Conservation (phyloP, 1,139 yeast species). For the Protomyces macrosporus region DNA sequence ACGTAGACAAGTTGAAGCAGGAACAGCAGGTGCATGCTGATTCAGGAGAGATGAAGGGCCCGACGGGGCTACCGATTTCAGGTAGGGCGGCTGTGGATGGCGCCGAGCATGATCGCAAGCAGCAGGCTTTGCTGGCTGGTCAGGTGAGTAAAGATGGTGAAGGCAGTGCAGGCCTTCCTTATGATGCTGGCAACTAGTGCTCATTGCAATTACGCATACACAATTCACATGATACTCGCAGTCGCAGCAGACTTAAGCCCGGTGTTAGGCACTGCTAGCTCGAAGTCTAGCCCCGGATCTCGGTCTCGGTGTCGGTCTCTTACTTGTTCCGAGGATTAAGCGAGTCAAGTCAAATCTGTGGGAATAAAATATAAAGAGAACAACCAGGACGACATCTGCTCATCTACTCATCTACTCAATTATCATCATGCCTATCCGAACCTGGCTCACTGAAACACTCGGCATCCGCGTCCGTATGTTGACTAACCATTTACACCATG, state of each 20-base stretch:
- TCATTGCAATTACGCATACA: too few relatives aligned
- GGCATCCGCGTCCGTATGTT: conserved; percentile 41
- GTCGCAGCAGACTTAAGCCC: too few relatives aligned
- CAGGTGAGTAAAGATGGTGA: conserved; percentile 11
- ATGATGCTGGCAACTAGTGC: conserved; percentile 10
- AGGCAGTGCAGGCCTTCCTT: conserved; percentile 22
- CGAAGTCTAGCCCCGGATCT: too few relatives aligned
- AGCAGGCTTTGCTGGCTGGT: conserved; percentile 8
- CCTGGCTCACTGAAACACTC: conserved; percentile 37
- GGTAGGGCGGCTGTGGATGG: conserved; percentile 13
- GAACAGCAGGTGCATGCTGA: neutral
- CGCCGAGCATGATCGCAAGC: conserved; percentile 17
- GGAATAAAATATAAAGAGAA: too few relatives aligned
- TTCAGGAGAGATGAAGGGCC: conserved; percentile 8
- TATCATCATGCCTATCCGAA: conserved; percentile 33
- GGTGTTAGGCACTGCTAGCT: too few relatives aligned
- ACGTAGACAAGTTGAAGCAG: conserved; percentile 6
- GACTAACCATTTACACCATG: neutral
- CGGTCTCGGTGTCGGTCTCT: too few relatives aligned
- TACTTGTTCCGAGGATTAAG: too few relatives aligned
- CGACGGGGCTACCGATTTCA: conserved; percentile 9
- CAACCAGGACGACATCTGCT: too few relatives aligned
- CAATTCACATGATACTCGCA: too few relatives aligned
- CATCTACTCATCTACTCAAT: too few relatives aligned
- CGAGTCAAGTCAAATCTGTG: too few relatives aligned